A percentile compares a stretch with the other conserved stretches of the same genome.
These are phyloP conservation scores for Strobilomyces confusus DNA, from an alignment of 768 basidiomycete species.

Conservation along the genomic window DNA sequence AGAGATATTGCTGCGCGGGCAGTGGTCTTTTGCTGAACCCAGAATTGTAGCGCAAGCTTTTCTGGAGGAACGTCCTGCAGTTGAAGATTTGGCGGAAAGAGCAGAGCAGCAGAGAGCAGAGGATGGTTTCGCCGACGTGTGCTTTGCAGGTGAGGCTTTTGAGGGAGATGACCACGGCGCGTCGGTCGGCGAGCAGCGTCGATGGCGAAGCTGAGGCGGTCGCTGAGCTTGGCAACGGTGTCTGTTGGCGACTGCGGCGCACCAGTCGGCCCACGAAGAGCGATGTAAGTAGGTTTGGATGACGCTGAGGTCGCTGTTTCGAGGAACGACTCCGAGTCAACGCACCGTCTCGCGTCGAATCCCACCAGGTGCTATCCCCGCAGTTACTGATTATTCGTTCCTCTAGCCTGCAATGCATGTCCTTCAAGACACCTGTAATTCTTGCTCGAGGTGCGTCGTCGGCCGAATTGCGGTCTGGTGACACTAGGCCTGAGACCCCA, in stretches of 20 bases:
- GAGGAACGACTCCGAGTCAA: no score
- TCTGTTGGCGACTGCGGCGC: conserved; percentile 80
- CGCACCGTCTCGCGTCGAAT: not conserved
- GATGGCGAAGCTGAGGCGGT: conserved; percentile 89
- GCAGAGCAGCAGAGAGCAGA: conserved; percentile 67
- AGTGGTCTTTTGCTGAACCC: conserved; percentile 86
- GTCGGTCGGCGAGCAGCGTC: conserved; percentile 83
- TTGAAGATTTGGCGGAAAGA: conserved; percentile 63
- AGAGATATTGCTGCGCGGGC: no score
- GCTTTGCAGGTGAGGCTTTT: conserved; percentile 90
- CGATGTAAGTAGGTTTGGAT: conserved; percentile 86
- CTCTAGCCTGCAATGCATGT: no score
- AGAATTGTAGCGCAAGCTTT: conserved; percentile 92
- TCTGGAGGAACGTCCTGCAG: conserved; percentile 64
- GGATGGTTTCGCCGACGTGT: conserved; percentile 73
- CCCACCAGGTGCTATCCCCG: no score
- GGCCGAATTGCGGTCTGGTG: no score
- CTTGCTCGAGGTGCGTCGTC: no score
- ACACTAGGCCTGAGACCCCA: no score
- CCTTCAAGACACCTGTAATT: no score
- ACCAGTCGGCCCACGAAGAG: conserved; percentile 78
- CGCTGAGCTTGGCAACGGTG: conserved; percentile 83
- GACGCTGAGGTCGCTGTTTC: not conserved
- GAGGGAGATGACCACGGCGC: conserved; percentile 88
- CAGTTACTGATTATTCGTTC: no score